phyloP scores from a whole-genome alignment of 2,329 filamentous ascomycete genomes.

The Cercospora sp. region DNA sequence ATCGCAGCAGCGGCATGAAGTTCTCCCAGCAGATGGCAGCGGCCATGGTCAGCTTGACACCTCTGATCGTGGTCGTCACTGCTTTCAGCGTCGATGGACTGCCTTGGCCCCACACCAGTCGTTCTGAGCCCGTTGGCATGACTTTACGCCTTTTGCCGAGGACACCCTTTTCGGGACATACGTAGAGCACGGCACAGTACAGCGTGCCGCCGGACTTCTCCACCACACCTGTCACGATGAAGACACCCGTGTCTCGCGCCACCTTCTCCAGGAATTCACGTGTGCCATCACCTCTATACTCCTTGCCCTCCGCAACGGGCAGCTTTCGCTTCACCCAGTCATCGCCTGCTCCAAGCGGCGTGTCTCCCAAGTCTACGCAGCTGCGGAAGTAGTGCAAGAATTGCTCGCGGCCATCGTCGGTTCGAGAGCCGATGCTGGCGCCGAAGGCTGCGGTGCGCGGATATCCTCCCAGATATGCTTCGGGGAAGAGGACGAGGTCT shows the following conservation, averaged over 20 bases:
- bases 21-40: conserved; percentile 96
- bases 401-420: conserved; percentile 71
- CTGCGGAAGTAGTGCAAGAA: conserved; percentile 76
- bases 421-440: conserved; percentile 68
- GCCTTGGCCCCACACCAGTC: conserved; percentile 86
- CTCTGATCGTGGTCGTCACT: conserved; percentile 75
- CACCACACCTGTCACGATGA: conserved; percentile 76
- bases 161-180: conserved; percentile 70
- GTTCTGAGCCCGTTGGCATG: conserved; percentile 83
- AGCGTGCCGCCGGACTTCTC: conserved; percentile 79
- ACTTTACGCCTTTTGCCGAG: conserved; percentile 89
- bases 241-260: conserved; percentile 74
- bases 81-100: conserved; percentile 75
- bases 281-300: conserved; percentile 69
- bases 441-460: conserved; percentile 80
- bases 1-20: conserved; percentile 87
- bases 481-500: conserved; percentile 81
- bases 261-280: conserved; percentile 76
- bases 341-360: conserved; percentile 66
- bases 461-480: conserved; percentile 90
- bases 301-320: conserved; percentile 49
- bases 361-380: conserved; percentile 83
- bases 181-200: conserved; percentile 80
- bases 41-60: conserved; percentile 75
- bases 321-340: conserved; percentile 69